Evolutionary conservation across 2,329 filamentous ascomycete species (phyloP).

Genomic region (Ceratocystis ficicola): DNA sequence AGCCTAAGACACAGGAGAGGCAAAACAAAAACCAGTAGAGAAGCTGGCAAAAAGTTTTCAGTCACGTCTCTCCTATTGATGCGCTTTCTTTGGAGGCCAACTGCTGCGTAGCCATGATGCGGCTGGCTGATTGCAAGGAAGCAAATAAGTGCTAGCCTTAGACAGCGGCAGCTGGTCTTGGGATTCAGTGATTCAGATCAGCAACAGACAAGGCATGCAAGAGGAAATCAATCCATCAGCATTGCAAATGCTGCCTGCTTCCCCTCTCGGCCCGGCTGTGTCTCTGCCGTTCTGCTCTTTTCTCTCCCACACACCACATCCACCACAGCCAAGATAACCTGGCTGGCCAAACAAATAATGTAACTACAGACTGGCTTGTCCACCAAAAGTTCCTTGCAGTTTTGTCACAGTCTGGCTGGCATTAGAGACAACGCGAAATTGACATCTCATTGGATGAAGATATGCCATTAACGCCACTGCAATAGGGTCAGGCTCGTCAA

Average conservation of each 20-base stretch:
- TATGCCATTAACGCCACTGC: not conserved
- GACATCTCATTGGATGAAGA: too few species aligned
- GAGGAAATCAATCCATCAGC: not conserved
- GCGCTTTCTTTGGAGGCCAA: too few species aligned
- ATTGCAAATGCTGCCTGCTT: not conserved
- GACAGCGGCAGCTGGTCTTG: too few species aligned
- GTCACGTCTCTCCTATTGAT: not conserved
- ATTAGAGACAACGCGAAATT: not conserved
- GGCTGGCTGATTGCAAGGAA: too few species aligned
- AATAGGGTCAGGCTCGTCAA: not conserved
- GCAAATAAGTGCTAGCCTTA: too few species aligned
- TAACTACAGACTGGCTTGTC: not conserved
- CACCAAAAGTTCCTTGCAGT: conserved; percentile 8
- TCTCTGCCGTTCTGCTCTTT: not conserved
- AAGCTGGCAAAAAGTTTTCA: not conserved
- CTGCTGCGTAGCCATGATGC: too few species aligned
- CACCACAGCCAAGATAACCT: not conserved
- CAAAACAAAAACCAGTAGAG: not conserved
- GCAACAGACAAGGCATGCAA: not conserved
- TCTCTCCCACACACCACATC: not conserved
- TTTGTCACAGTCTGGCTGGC: not conserved
- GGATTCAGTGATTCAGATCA: not conserved
- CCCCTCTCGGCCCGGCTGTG: not conserved
- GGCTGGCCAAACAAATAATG: not conserved
- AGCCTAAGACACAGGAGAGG: not conserved